A percentile compares a stretch with the other conserved stretches of the same genome.
These are phyloP conservation scores for Calonectria pseudoreteaudii DNA, from an alignment of 2,329 filamentous ascomycete genomes.

Conservation along the genomic window DNA sequence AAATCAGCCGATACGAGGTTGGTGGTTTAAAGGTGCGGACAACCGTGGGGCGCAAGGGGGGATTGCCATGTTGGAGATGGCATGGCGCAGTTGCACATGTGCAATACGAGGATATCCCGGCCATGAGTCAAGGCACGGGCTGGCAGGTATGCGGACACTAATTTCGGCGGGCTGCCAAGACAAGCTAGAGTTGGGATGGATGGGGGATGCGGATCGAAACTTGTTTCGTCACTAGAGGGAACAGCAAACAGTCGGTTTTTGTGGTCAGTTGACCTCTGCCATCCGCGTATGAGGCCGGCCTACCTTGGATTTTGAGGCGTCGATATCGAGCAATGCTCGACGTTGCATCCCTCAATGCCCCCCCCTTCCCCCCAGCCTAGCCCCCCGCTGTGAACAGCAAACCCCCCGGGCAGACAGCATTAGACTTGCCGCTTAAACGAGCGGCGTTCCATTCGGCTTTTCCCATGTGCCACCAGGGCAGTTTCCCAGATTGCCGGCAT, in stretches of 20 bases:
- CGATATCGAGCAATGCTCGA: neutral
- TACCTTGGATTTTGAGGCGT: neutral
- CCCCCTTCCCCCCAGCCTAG: too few relatives aligned
- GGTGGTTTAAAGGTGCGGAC: neutral
- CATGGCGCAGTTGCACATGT: neutral
- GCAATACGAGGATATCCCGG: neutral
- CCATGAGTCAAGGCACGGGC: neutral
- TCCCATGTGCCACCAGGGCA: neutral
- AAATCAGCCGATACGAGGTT: neutral
- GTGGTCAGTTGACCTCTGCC: neutral
- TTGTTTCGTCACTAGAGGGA: neutral
- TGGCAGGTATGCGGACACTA: conserved; percentile 2
- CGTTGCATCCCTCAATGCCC: neutral
- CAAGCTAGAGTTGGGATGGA: neutral
- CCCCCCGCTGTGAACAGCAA: too few relatives aligned
- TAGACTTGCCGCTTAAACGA: neutral
- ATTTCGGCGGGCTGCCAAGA: conserved; percentile 4
- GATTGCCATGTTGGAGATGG: neutral
- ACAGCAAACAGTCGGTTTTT: neutral
- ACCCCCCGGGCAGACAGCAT: neutral
- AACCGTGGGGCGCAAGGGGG: neutral
- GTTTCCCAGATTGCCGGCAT: neutral
- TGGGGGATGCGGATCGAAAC: neutral
- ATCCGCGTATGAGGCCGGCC: neutral
- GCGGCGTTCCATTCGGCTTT: conserved; percentile 3